Conservation (phyloP, 108 stramenopile species). For the Cyclotella sp. region DNA sequence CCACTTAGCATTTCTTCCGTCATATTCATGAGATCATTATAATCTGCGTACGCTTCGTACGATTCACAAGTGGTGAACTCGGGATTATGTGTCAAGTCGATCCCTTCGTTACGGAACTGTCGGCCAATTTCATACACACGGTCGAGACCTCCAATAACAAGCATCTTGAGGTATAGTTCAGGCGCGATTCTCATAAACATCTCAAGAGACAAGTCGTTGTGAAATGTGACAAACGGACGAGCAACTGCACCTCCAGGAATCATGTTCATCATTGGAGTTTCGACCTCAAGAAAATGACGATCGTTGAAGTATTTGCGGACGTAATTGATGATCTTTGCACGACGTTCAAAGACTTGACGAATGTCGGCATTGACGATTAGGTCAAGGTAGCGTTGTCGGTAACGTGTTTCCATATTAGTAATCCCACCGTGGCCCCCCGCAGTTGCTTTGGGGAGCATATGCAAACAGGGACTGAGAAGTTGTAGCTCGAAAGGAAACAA, state of each 20-base stretch:
- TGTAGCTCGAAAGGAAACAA: constrained; percentile 88
- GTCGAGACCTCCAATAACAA: constrained; percentile 98
- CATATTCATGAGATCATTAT: constrained; percentile 98
- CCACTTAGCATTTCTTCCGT: constrained; percentile 96
- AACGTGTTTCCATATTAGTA: constrained; percentile 96
- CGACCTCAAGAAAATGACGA: constrained; percentile 97
- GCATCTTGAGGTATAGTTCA: constrained; percentile 98
- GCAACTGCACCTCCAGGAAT: constrained; percentile 98
- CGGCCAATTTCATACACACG: constrained; percentile 99
- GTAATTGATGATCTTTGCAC: constrained; percentile 92
- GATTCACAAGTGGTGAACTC: constrained; percentile 99
- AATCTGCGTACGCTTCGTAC: constrained; percentile 99
- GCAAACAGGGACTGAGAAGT: constrained; percentile 97
- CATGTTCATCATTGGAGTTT: constrained; percentile 99
- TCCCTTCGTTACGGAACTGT: constrained; percentile 99
- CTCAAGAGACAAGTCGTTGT: constrained; percentile 96
- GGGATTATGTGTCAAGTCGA: constrained; percentile 99
- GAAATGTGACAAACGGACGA: constrained; percentile 97
- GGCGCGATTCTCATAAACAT: constrained; percentile 96
- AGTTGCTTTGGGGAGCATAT: constrained; percentile 97
- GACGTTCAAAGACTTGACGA: constrained; percentile 85
- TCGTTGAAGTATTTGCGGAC: constrained; percentile 95
- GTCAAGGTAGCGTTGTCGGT: constrained; percentile 98
- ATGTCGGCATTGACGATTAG: constrained; percentile 95
- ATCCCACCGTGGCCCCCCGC: constrained; percentile 81